Base-by-base conservation (phyloP, 2,329 filamentous ascomycete species). In the Fusarium nodosum region DNA sequence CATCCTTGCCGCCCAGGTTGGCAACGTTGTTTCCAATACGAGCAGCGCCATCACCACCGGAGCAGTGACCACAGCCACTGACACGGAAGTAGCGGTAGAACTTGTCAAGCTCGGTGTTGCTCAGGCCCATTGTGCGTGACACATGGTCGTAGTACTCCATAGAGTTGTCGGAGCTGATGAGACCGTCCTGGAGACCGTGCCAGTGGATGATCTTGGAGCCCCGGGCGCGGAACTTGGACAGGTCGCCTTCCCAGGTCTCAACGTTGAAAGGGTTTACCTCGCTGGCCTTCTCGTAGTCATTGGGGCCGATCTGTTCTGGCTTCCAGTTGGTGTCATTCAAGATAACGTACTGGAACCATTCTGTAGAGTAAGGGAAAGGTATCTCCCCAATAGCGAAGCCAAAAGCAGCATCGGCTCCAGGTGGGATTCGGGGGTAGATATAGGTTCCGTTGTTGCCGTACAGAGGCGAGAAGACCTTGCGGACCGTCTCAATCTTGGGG, bases 1-100 rank as follows among this genome's bases (percentile, higher is more conserved):
- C 75, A 7, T 82, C 72, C 4, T 71, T 65, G 2, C 70, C 72
- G 5, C 74, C 60, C 0, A 72, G 12, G 13, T 55, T 72, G 16
- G n/a, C 68, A 52, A 7, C 55, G 65, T 58, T 79, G 59, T 66
- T 69, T 3, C 79, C 79, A 7, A 81, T 61, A 7, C 68, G 64
- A 61, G 69, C 78, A 0, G 85, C 84, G 1, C 85, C 85, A 7
- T 75, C 76, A 15, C 86, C 86, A 3, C 68, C 53, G 8, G 66
- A 53, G 68, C 86, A 88, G 74, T 88, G 86, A 0, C 86, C 86
- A 0, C 85, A 85, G 3, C 68, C 68, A 4, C 64, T 71, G n/a
- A 88, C 80, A 12, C 78, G 78, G 75, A 88, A 88, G 71, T 84
- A 82, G 1, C 79, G 74, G 75, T 86, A 90, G 72, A 85, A 85